Base-by-base conservation (phyloP, 1,284 basidiomycete species). In the Cryptococcus sp. region DNA sequence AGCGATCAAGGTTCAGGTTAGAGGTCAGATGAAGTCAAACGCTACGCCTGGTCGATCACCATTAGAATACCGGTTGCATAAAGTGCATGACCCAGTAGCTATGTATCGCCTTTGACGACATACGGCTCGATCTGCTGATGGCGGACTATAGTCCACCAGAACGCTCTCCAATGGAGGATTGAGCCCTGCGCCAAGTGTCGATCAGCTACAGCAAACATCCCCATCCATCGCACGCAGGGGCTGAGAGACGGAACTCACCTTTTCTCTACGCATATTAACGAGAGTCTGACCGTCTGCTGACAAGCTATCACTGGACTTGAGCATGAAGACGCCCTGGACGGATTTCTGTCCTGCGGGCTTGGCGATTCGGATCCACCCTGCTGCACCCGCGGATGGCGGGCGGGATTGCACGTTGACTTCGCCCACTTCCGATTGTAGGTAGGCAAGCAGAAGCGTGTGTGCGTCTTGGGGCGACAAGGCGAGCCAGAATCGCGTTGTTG, bases 401-500 rank as follows among this genome's bases (percentile, higher is more conserved):
- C 35, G 39, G 8, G 39, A 19, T 38, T 52, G 58, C n/a, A 73
- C 67, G 30, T 72, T 65, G 11, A 57, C 30, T 43, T 67, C 62
- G 22, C 62, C 66, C 1, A 74, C 60, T 38, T 66, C 64, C 6
- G 58, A 53, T 19, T 45, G 22, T 15, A 74, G 62, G 54, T 67
- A 72, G 5, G 55, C 40, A 6, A 47, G 38, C n/a, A 78, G 50
- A 3, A 78, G 50, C 10, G 66, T 55, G 27, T 69, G 59, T 3
- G 73, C 60, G 40, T 75, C 60, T 1, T 47, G 5, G 3, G 69
- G 65, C 1, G 50, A n/a, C 17, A 76, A 62, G 10, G 58, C 43
- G n/a, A 78, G 63, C 73, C 73, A 78, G 66, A 78, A 78, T 39
- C 76, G 71, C 4, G 74, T 78, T 2, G 76, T 74, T 47, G 55